Conservation (phyloP, 2,329 filamentous ascomycete genomes). For the Alternaria postmessia region DNA sequence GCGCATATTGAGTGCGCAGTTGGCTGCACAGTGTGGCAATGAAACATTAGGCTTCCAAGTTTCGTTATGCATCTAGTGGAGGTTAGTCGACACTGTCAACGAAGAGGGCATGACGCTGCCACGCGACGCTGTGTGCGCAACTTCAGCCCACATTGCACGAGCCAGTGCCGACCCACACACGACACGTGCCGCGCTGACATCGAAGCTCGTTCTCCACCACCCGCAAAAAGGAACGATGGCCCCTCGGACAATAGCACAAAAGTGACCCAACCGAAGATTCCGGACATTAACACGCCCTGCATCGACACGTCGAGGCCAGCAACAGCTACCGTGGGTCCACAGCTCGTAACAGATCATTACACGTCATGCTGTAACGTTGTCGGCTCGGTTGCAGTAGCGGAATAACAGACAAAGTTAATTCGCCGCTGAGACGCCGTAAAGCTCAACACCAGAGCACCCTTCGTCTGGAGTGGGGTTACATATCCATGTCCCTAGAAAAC, state of each 20-base stretch:
- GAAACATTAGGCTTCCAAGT: constrained; percentile 1
- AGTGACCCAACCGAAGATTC: not conserved
- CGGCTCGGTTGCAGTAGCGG: constrained; percentile 14
- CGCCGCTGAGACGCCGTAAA: constrained; percentile 8
- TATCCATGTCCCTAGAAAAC: constrained; percentile 3
- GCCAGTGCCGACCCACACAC: not conserved
- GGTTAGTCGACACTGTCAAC: not conserved
- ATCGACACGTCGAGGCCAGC: constrained; percentile 8
- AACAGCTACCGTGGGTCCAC: constrained; percentile 1
- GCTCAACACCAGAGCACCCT: constrained; percentile 7
- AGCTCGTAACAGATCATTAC: not conserved
- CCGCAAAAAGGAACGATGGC: constrained; percentile 2
- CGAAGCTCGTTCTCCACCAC: not conserved
- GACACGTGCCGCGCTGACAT: constrained; percentile 1
- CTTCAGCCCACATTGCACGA: constrained; percentile 2
- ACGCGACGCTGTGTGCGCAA: not conserved
- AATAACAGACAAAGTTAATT: not conserved
- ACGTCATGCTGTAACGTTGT: constrained; percentile 14
- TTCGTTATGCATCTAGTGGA: not conserved
- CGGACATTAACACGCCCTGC: constrained; percentile 13
- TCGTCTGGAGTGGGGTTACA: constrained; percentile 3
- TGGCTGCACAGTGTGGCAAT: not conserved
- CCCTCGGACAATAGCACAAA: constrained; percentile 5
- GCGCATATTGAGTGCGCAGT: not conserved
- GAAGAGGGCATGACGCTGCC: constrained; percentile 4